Conservation (phyloP, 2,329 filamentous ascomycete species). For the Colletotrichum incanum region DNA sequence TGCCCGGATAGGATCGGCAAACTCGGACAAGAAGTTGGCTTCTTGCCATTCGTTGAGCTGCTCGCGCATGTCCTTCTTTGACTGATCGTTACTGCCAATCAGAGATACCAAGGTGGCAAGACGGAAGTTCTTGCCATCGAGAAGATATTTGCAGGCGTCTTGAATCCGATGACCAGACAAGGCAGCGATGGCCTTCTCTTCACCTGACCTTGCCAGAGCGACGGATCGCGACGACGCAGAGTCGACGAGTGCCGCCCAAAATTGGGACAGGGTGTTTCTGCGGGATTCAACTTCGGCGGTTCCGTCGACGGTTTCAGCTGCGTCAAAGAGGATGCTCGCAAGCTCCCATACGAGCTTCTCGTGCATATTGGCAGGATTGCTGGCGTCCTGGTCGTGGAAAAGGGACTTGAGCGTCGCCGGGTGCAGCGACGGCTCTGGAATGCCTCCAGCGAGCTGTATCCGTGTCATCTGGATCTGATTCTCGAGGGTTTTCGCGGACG, state of each 20-base stretch:
- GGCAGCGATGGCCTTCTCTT: slow-evolving; percentile 88
- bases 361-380: slow-evolving; percentile 66
- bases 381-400: slow-evolving; percentile 59
- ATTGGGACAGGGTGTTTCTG: slow-evolving; percentile 77
- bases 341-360: slow-evolving; percentile 89
- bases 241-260: slow-evolving; percentile 78
- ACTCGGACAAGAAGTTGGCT: slow-evolving; percentile 88
- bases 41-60: slow-evolving; percentile 90
- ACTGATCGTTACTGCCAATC: slow-evolving; percentile 80
- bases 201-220: slow-evolving; percentile 73
- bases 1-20: slow-evolving; percentile 85
- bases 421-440: slow-evolving; percentile 72
- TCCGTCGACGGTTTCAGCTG: slow-evolving; percentile 54
- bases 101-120: slow-evolving; percentile 89
- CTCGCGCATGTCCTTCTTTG: slow-evolving; percentile 81
- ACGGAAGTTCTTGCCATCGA: slow-evolving; percentile 83
- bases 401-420: slow-evolving; percentile 54
- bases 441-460: slow-evolving; percentile 67
- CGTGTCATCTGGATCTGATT: slow-evolving; percentile 71
- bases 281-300: slow-evolving; percentile 59
- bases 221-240: slow-evolving; percentile 69
- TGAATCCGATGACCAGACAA: slow-evolving; percentile 84
- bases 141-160: slow-evolving; percentile 86
- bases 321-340: slow-evolving; percentile 88
- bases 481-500: slow-evolving; percentile 68